These are phyloP conservation scores for Psilocybe tampanensis DNA, from an alignment of 768 basidiomycete species.

Conservation along the genomic window DNA sequence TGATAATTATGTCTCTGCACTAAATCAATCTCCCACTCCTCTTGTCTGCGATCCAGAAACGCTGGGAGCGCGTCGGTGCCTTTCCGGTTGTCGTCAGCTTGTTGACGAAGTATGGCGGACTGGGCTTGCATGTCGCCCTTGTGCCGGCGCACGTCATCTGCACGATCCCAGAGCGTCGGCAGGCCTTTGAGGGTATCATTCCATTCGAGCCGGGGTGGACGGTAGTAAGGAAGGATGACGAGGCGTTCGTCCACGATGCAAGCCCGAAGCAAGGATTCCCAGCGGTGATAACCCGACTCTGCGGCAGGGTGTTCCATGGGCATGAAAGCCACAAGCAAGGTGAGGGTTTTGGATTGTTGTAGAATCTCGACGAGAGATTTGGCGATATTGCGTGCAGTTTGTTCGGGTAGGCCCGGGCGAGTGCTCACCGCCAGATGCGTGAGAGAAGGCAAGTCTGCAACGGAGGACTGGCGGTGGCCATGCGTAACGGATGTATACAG, in stretches of 20 bases:
- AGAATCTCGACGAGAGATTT: conserved; percentile 19
- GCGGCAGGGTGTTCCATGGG: neutral
- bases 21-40: conserved; percentile 30
- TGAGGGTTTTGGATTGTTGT: conserved; percentile 14
- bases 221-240: conserved; percentile 23
- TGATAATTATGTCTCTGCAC: conserved; percentile 24
- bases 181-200: conserved; percentile 15
- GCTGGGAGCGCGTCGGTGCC: conserved; percentile 1
- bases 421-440: conserved; percentile 37
- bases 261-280: conserved; percentile 15
- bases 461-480: conserved; percentile 31
- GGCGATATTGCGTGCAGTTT: conserved; percentile 17
- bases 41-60: conserved; percentile 8
- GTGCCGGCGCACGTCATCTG: conserved; percentile 14
- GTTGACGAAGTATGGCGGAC: neutral
- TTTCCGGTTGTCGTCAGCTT: neutral
- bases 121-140: neutral
- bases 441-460: conserved; percentile 32
- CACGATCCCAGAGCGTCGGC: conserved; percentile 21
- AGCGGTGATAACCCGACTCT: conserved; percentile 5
- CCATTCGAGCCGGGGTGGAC: conserved; percentile 25
- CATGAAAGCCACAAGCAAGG: conserved; percentile 22
- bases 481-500: conserved; percentile 34
- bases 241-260: conserved; percentile 24
- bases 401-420: conserved; percentile 22